Evolutionary conservation across 2,329 filamentous ascomycete species (phyloP), one percentile per base, ranked within the genome.

Genomic region (Cercospora sp.): DNA sequence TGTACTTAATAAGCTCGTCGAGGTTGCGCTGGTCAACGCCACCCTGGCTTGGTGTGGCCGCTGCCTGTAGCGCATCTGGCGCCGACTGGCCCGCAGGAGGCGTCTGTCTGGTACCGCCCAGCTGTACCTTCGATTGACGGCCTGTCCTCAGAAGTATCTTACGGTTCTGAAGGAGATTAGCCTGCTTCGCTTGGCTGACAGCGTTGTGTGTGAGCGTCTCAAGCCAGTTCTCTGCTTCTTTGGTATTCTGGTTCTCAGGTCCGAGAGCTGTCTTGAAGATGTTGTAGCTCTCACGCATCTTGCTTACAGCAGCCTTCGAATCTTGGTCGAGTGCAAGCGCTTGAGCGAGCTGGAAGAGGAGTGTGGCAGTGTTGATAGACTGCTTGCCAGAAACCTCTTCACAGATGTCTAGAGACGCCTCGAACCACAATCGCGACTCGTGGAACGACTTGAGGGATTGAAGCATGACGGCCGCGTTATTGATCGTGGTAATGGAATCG

Each of bases 391-490:
- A 97, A 4, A 97, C 89, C 57, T 90, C 88, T 81, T 97, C 93
- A 79, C 94, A 97, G 70, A 98, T 90, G 53, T 88, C 86, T 62
- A 98, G 88, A 9, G 94, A 96, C 72, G 93, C 91, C 81, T 98
- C 95, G 78, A 99, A 99, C 95, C 95, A 99, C 70, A 94, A 86
- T 62, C 95, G 90, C 57, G 94, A 98, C 81, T 97, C 93, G 75
- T 94, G 90, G 83, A 97, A 99, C 69, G 91, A 90, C 85, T 98
- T 97, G 75, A 97, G 87, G 65, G 93, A 90, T 81, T 99, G 95
- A 67, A 99, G 88, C 95, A 99, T 99, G 68, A 99, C 95, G 7
- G 95, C 95, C 20, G 93, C 94, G 77, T 99, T 99, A 87, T 98
- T 99, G 81, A 98, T 91, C 16, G 95, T 98, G 8, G 96, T 99